Evolutionary conservation across 192 early-diverging fungal genomes (phyloP), one percentile per base, ranked within the genome.

Genomic region (Coemansia sp.): DNA sequence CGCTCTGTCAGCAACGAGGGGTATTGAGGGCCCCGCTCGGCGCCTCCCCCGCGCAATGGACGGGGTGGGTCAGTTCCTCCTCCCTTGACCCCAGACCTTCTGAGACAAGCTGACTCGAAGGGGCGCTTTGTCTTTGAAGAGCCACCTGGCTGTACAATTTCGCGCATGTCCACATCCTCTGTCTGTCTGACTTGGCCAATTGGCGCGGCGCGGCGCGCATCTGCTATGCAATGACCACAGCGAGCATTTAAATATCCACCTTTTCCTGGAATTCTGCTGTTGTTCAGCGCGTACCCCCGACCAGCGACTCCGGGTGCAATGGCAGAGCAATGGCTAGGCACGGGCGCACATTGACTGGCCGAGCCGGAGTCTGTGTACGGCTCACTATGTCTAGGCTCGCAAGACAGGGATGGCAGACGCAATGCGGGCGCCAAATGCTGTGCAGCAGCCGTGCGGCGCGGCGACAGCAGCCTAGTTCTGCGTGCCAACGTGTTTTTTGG

Each of bases 161-260:
- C n/a, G 46, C n/a, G 46, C n/a, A 19, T 48, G 46, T 56, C 29
- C 11, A 34, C 53, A 34, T 16, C 53, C 29, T 56, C 54, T 56
- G 31, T 33, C 31, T 16, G 31, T 35, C 54, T 56, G 54, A 6
- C 54, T 34, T 56, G 54, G 31, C 27, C 27, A 4, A 24, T 53
- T 27, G 51, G 51, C 2, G 27, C 51, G 24, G 31, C 59, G 10
- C 35, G 59, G 31, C 36, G 59, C 59, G 10, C 59, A 40, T 60
- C n/a, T 19, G 59, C 19, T 36, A 60, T 60, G 59, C 59, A 60
- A 59, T 40, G 59, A 60, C 59, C 59, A 60, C 59, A 60, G 59
- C 35, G 59, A 36, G 21, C 59, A 34, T 36, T 56, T 34, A 60
- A 60, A 60, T 60, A 60, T 60, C 59, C 59, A 60, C 59, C 59